Evolutionary conservation across 768 basidiomycete genomes (phyloP), one percentile per base, ranked within the genome.

Genomic region (Sporobolomyces phaffii): DNA sequence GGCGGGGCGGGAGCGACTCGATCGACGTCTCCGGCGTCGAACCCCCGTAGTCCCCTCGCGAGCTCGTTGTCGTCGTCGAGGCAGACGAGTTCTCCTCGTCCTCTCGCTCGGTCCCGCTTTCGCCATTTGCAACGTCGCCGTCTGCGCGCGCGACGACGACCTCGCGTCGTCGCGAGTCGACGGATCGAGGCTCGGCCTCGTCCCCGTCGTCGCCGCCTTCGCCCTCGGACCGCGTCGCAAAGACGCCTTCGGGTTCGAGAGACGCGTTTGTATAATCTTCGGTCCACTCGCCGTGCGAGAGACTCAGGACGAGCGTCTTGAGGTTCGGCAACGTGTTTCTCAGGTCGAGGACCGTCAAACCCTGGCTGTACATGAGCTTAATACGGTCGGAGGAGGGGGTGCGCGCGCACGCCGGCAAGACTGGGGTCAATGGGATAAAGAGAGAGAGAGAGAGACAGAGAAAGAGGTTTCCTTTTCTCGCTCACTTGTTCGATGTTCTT

Each of bases 281-380:
- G 29, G 40, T 61, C 49, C 56, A 59, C 13, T 87, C 61, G n/a
- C 62, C 66, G 38, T 58, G 59, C 47, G 66, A 68, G 70, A 94
- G 81, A 15, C 89, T 92, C 34, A 98, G 83, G 59, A 97, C 77
- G 24, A 98, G 81, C 74, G 92, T 92, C 80, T 96, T 97, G 69
- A 99, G 82, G 80, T 99, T 99, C 45, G 93, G 92, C 33, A 99
- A 81, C 5, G 96, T 98, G 76, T 99, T 93, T 53, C 93, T 84
- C 80, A 94, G 86, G 79, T 99, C 96, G 73, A 94, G 79, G 26
- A 91, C 87, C 47, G 87, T 86, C 62, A 98, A 80, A 75, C 89
- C 84, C n/a, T 87, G 86, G 82, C 83, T 57, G 44, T 73, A 57
- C 74, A 74, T 72, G 36, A 73, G 69, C 68, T 38, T n/a, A n/a